Base-by-base conservation (phyloP, 768 basidiomycete species). In the Rubroboletus satanas region DNA sequence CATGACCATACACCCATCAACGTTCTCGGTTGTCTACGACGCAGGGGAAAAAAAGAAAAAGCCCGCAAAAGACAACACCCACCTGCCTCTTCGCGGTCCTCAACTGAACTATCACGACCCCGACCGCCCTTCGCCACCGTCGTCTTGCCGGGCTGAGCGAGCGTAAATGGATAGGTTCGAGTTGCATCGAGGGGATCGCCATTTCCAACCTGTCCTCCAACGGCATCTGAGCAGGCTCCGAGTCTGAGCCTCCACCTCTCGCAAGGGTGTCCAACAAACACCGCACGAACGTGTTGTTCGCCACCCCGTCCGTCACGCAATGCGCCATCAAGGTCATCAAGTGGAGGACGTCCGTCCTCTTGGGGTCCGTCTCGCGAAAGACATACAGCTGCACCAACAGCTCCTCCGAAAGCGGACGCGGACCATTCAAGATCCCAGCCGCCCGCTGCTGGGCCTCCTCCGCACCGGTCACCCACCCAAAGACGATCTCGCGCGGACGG, bases 261-360 rank as follows among this genome's bases (percentile, higher is more conserved):
- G 49, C 50, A 26, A 84, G 68, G 3, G 72, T 66, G 31, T 82
- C 73, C 45, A 83, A 59, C 50, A 84, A 77, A 18, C 72, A 72
- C 49, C 76, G 75, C 49, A 75, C 44, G 12, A 83, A 57, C 1
- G 74, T 75, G 8, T 60, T 54, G 54, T 74, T 78, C 11, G 76
- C 70, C 42, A 74, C 74, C 17, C 77, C 80, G 61, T 85, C 83
- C 0, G 77, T 74, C 41, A 84, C 77, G 45, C 69, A 67, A 62
- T 85, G 83, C 1, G 81, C 74, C 15, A 74, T 65, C 38, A 75
- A 62, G 21, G 80, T 61, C 26, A 81, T 48, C 44, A 82, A 38
- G 57, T 83, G 78, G 45, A 76, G 67, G 7, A 54, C 63, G 17
- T 70, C 67, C 2, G 66, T 47, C 12, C 63, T 54, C 59, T 79